Percentiles rank a stretch among this genome's conserved stretches.
These are phyloP conservation scores for Aureobasidium subglaciale DNA, from an alignment of 2,329 filamentous ascomycete genomes.

Conservation along the genomic window DNA sequence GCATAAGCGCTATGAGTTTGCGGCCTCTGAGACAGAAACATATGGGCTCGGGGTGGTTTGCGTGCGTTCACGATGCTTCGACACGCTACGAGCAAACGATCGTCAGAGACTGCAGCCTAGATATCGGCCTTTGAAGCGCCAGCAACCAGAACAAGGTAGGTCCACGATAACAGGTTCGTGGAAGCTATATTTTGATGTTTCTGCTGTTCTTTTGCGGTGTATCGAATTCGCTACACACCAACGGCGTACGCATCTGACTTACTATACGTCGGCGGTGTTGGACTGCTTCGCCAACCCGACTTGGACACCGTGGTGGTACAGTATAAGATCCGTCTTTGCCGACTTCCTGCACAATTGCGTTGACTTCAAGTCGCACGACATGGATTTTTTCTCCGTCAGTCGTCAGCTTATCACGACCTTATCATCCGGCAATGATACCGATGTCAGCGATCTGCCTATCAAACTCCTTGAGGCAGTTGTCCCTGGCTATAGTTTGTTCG, in stretches of 20 bases:
- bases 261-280: not conserved
- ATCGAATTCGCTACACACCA: not conserved
- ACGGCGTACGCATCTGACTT: not conserved
- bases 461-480: slow-evolving; percentile 45
- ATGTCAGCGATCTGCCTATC: slow-evolving; percentile 33
- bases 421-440: slow-evolving; percentile 3
- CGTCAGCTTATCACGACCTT: slow-evolving; percentile 8
- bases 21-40: not conserved
- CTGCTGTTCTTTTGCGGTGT: not conserved
- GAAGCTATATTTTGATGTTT: not conserved
- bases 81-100: not conserved
- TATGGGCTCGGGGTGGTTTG: not conserved
- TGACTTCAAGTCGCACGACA: not conserved
- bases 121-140: not conserved
- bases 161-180: not conserved
- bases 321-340: too few relatives aligned
- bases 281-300: not conserved
- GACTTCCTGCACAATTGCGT: not conserved
- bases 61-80: not conserved
- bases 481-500: slow-evolving; percentile 44
- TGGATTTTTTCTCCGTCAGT: slow-evolving; percentile 16
- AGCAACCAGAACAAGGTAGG: not conserved
- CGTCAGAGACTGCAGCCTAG: not conserved
- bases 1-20: not conserved
- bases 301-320: not conserved